phyloP scores from a whole-genome alignment of 1,284 basidiomycete genomes.

The Trametes sp. region DNA sequence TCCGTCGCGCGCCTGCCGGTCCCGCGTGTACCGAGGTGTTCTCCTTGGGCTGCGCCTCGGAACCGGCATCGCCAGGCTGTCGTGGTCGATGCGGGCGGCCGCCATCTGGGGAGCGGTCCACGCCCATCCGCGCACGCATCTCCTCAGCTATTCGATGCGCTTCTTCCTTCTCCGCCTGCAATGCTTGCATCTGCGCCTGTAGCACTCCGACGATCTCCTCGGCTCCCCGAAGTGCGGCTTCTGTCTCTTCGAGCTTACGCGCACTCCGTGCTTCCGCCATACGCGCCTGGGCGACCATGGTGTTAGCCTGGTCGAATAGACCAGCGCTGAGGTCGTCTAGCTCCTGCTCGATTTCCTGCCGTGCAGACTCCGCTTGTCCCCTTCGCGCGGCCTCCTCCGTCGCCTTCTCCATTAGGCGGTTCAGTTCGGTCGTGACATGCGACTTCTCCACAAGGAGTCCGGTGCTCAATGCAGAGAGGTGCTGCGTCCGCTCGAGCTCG shows the following conservation, averaged over 20 bases:
- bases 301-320: slow-evolving; percentile 89
- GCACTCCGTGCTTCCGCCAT: slow-evolving; percentile 80
- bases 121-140: slow-evolving; percentile 59
- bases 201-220: slow-evolving; percentile 88
- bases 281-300: slow-evolving; percentile 93
- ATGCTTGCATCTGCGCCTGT: slow-evolving; percentile 84
- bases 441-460: slow-evolving; percentile 92
- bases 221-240: slow-evolving; percentile 82
- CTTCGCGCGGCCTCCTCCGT: slow-evolving; percentile 93
- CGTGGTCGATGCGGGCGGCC: slow-evolving; percentile 39
- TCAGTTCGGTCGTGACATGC: slow-evolving; percentile 92
- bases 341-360: slow-evolving; percentile 85
- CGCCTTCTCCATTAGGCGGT: slow-evolving; percentile 91
- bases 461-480: slow-evolving; percentile 83
- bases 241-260: slow-evolving; percentile 82
- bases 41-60: too few relatives aligned
- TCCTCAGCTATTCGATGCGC: slow-evolving; percentile 59
- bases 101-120: slow-evolving; percentile 46
- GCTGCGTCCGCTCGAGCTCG: slow-evolving; percentile 78
- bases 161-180: slow-evolving; percentile 69
- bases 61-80: too few relatives aligned
- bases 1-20: too few relatives aligned
- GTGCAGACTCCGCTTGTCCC: slow-evolving; percentile 88
- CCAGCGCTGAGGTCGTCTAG: slow-evolving; percentile 93
- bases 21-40: too few relatives aligned